Conservation (phyloP, 1,284 basidiomycete genomes). For the Marasmius oreades region DNA sequence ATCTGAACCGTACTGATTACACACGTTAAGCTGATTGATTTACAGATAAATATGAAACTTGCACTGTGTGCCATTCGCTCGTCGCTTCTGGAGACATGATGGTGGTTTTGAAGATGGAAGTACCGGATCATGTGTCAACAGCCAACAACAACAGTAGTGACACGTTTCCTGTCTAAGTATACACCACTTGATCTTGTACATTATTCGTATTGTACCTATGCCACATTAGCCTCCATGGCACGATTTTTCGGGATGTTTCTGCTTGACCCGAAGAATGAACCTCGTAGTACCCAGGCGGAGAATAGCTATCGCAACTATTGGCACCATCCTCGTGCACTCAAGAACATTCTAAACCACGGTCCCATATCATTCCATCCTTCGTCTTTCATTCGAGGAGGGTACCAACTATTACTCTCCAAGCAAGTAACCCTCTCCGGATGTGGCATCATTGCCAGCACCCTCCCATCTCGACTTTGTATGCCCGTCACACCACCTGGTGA, state of each 20-base stretch:
- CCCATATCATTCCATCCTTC: constrained; percentile 42
- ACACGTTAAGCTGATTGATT: constrained; percentile 8
- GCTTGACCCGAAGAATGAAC: too few species aligned
- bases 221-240: too few species aligned
- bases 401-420: constrained; percentile 86
- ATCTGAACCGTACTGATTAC: constrained; percentile 65
- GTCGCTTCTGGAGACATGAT: constrained; percentile 11
- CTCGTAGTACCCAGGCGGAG: too few species aligned
- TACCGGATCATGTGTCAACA: too few species aligned
- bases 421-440: constrained; percentile 84
- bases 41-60: constrained; percentile 13
- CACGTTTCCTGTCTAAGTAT: too few species aligned
- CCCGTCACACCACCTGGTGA: constrained; percentile 86
- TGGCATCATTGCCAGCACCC: constrained; percentile 94
- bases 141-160: too few species aligned
- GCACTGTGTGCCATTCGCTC: constrained; percentile 34
- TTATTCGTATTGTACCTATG: too few species aligned
- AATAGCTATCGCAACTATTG: too few species aligned
- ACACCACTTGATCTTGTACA: too few species aligned
- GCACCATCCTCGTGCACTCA: constrained; percentile 78
- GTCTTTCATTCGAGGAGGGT: constrained; percentile 53
- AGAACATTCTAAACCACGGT: constrained; percentile 96
- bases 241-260: too few species aligned
- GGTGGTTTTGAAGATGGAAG: constrained; percentile 1
- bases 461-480: constrained; percentile 80